Percentiles rank a stretch among this genome's conserved stretches.
Conservation (phyloP, 805 yeast species). For the Barnettozyma vustinii region DNA sequence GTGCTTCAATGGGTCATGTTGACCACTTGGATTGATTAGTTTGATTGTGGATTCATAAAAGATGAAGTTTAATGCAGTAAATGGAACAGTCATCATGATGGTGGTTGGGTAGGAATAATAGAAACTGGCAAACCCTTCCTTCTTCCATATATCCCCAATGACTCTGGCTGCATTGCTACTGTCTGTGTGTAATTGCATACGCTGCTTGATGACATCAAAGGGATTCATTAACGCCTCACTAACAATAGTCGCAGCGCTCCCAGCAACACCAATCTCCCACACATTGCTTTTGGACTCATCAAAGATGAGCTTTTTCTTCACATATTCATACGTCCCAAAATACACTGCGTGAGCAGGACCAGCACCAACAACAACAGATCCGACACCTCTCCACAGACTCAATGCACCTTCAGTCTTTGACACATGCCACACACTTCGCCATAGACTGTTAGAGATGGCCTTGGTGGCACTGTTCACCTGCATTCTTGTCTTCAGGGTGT, state of each 20-base stretch:
- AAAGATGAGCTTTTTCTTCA: constrained; percentile 35
- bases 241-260: constrained; percentile 87
- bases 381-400: constrained; percentile 91
- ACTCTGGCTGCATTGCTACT: constrained; percentile 7
- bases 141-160: constrained; percentile 19
- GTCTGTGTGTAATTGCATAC: constrained; percentile 63
- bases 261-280: constrained; percentile 76
- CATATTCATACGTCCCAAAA: constrained; percentile 83
- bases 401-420: constrained; percentile 79
- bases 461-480: constrained; percentile 36
- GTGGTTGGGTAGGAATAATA: constrained; percentile 96
- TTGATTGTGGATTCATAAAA: constrained; percentile 79
- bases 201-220: constrained; percentile 89
- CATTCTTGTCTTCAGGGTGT: constrained; percentile 91
- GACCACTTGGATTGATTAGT: constrained; percentile 66
- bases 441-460: constrained; percentile 15
- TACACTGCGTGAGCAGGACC: constrained; percentile 99
- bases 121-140: constrained; percentile 72
- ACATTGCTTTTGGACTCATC: constrained; percentile 57
- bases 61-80: constrained; percentile 90
- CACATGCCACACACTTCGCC: constrained; percentile 65
- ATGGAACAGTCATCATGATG: constrained; percentile 84
- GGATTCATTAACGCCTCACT: constrained; percentile 97
- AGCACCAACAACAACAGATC: constrained; percentile 88
- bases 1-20: constrained; percentile 87